phyloP scores from a whole-genome alignment of 768 basidiomycete species.

The Rhodotorula graminis region DNA sequence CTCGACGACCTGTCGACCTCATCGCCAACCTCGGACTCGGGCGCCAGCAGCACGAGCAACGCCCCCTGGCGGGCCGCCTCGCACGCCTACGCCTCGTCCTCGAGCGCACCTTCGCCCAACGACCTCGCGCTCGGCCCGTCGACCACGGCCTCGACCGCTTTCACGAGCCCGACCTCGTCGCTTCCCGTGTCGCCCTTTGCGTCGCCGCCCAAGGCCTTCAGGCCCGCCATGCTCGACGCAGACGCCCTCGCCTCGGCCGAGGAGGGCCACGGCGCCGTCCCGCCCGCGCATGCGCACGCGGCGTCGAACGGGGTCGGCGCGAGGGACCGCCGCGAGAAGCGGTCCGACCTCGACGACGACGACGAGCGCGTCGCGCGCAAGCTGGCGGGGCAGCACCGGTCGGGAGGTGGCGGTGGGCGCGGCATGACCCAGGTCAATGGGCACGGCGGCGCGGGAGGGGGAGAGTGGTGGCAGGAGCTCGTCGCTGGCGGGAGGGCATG shows the following conservation, averaged over 20 bases:
- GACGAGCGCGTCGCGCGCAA: neutral
- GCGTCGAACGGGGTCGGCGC: neutral
- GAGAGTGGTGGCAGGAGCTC: conserved; percentile 5
- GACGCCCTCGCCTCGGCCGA: neutral
- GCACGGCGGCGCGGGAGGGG: neutral
- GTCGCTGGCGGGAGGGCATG: conserved; percentile 1
- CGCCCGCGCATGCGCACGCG: neutral
- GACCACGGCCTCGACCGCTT: neutral
- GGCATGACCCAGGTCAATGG: neutral
- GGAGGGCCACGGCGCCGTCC: neutral
- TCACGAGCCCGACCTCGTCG: neutral
- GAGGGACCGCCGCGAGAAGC: neutral
- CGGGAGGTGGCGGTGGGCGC: too few relatives aligned
- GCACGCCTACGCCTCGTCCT: neutral
- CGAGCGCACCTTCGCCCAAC: too few relatives aligned
- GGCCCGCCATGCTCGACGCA: neutral
- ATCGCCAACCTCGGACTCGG: neutral
- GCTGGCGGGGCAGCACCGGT: neutral
- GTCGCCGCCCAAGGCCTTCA: neutral
- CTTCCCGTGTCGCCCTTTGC: neutral
- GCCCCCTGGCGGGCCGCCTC: neutral
- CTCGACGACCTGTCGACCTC: neutral
- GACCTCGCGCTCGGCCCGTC: neutral
- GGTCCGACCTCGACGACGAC: neutral
- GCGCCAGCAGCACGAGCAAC: too few relatives aligned